phyloP scores from a whole-genome alignment of 257 asterid genomes.

The Datura wrightii region DNA sequence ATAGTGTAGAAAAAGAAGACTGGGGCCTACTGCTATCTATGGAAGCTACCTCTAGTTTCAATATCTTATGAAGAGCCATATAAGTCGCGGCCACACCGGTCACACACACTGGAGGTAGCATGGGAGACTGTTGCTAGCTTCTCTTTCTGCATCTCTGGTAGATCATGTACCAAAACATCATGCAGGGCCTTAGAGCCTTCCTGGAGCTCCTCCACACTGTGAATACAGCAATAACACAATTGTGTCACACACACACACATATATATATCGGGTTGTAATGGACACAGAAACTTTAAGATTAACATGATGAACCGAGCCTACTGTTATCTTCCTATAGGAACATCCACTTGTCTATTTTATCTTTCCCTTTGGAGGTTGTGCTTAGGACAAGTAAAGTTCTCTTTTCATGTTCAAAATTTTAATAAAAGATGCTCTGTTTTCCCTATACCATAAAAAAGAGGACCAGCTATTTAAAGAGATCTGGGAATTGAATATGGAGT shows the following conservation, averaged over 20 bases:
- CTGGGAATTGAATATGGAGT: background rate
- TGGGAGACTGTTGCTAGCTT: slow-evolving; percentile 50
- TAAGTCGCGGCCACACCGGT: slow-evolving; percentile 80
- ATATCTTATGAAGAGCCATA: slow-evolving; percentile 43
- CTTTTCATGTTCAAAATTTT: background rate
- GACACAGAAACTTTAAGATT: background rate
- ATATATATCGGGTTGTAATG: background rate
- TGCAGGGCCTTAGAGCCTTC: slow-evolving; percentile 78
- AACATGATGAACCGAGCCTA: background rate
- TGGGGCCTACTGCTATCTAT: background rate
- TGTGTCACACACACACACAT: background rate
- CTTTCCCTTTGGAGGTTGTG: background rate
- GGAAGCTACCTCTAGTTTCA: background rate
- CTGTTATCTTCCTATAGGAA: background rate
- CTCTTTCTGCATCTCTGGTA: slow-evolving; percentile 68
- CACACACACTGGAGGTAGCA: slow-evolving; percentile 55
- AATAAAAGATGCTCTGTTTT: background rate
- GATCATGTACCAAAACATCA: slow-evolving; percentile 73
- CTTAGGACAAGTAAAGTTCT: background rate
- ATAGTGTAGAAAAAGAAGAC: background rate
- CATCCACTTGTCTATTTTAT: background rate
- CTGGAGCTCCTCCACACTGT: slow-evolving; percentile 76
- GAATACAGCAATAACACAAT: slow-evolving; percentile 19
- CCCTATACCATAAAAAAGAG: background rate
- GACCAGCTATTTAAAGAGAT: background rate